Evolutionary conservation across 805 yeast species (phyloP).

Genomic region (Kockiozyma suomiensis): DNA sequence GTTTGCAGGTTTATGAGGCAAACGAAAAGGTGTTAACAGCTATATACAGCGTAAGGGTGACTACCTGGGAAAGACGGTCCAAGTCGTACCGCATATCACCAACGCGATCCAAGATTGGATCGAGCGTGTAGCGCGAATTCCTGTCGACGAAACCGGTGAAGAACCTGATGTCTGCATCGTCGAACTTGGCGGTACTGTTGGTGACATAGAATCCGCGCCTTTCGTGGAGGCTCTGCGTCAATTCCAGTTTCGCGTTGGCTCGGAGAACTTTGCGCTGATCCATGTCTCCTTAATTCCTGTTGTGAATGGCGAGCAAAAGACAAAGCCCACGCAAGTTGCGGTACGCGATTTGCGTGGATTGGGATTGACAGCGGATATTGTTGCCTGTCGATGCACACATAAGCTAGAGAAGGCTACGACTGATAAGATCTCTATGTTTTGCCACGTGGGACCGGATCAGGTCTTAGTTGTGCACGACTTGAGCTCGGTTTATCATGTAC

Average conservation of each 20-base stretch:
- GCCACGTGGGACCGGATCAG: conserved; percentile 98
- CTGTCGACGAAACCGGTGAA: conserved; percentile 85
- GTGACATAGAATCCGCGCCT: conserved; percentile 98
- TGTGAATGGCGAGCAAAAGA: conserved; percentile 97
- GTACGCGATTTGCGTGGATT: conserved; percentile 92
- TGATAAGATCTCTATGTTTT: conserved; percentile 96
- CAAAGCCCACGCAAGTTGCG: conserved; percentile 99
- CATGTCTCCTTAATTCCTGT: conserved; percentile 98
- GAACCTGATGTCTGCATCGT: conserved; percentile 96
- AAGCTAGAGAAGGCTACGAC: conserved; percentile 80
- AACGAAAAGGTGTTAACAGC: not conserved
- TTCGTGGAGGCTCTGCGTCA: conserved; percentile 98
- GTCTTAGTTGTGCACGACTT: conserved; percentile 97
- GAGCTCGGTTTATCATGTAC: conserved; percentile 96
- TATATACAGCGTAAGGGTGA: conserved; percentile 74
- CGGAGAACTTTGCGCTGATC: conserved; percentile 89
- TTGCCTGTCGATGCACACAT: conserved; percentile 95
- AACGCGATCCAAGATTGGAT: conserved; percentile 99
- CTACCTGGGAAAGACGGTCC: conserved; percentile 98
- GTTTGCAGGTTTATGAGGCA: not conserved
- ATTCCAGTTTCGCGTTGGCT: conserved; percentile 96
- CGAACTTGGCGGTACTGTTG: conserved; percentile 97
- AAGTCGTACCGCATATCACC: conserved; percentile 97
- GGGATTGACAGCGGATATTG: conserved; percentile 94
- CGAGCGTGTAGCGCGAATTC: conserved; percentile 85